Percentiles rank a stretch among this genome's conserved stretches.
Conservation (phyloP, 352 stramenopile genomes). For the Phytophthora palmivora region DNA sequence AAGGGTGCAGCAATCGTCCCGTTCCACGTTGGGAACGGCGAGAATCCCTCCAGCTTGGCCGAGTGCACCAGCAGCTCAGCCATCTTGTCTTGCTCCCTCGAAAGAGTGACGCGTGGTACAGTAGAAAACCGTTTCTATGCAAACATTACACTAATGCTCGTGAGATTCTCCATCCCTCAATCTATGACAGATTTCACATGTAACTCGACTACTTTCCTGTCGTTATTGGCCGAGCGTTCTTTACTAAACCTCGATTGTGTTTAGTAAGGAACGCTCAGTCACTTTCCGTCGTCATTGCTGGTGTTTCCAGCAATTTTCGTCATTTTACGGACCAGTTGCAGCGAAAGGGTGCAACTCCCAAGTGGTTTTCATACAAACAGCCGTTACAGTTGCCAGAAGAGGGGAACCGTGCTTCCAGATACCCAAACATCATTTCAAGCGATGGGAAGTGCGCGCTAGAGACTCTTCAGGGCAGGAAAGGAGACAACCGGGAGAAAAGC, state of each 20-base stretch:
- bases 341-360: slow-evolving; percentile 6
- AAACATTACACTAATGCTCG: slow-evolving; percentile 8
- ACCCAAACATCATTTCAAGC: slow-evolving; percentile 20
- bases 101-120: slow-evolving; percentile 14
- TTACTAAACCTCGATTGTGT: no score
- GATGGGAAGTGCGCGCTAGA: slow-evolving; percentile 21
- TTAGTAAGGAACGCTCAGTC: neutral
- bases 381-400: slow-evolving; percentile 26
- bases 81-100: slow-evolving; percentile 4
- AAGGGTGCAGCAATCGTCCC: slow-evolving; percentile 41
- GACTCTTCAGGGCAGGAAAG: slow-evolving; percentile 12
- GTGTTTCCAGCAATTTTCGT: neutral
- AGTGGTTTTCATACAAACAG: slow-evolving; percentile 25
- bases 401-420: slow-evolving; percentile 23
- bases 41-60: slow-evolving; percentile 45
- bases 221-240: no score
- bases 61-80: slow-evolving; percentile 46
- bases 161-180: slow-evolving; percentile 20
- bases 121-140: slow-evolving; percentile 18
- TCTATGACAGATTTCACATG: no score
- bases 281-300: neutral
- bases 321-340: slow-evolving; percentile 19
- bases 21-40: slow-evolving; percentile 71
- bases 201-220: no score
- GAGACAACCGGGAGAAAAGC: neutral